A percentile compares a stretch with the other conserved stretches of the same genome.
These are phyloP conservation scores for Hypoxylon sp. DNA, from an alignment of 2,329 filamentous ascomycete genomes.

Conservation along the genomic window DNA sequence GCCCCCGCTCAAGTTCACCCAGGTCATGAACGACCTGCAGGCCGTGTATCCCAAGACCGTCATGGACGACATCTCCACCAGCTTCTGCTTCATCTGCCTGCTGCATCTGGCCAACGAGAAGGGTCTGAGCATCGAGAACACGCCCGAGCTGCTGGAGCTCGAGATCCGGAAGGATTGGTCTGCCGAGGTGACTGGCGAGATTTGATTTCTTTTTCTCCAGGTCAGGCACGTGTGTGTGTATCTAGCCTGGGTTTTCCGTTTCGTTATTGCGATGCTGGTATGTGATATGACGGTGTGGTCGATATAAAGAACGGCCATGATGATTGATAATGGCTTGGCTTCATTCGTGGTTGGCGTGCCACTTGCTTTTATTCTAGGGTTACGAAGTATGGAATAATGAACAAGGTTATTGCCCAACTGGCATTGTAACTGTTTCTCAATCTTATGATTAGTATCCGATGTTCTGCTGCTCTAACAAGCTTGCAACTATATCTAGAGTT, in stretches of 20 bases:
- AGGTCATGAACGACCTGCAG: slow-evolving; percentile 89
- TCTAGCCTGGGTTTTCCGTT: too few relatives aligned
- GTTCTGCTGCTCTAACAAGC: too few relatives aligned
- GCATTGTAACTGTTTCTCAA: too few relatives aligned
- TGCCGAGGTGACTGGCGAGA: slow-evolving; percentile 59
- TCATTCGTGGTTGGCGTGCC: slow-evolving; percentile 26
- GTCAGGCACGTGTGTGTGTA: too few relatives aligned
- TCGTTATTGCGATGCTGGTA: too few relatives aligned
- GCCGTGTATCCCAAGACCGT: slow-evolving; percentile 83
- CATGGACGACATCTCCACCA: slow-evolving; percentile 95
- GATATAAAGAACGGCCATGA: too few relatives aligned
- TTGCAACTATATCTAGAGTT: too few relatives aligned
- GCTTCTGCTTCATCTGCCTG: slow-evolving; percentile 90
- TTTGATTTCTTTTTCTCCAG: slow-evolving; percentile 3
- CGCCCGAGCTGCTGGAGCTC: slow-evolving; percentile 65
- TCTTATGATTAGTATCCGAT: too few relatives aligned
- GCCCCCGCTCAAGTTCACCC: slow-evolving; percentile 80
- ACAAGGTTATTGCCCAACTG: too few relatives aligned
- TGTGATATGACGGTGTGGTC: slow-evolving; percentile 13
- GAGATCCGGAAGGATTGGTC: slow-evolving; percentile 69
- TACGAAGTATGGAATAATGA: slow-evolving; percentile 9
- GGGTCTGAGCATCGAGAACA: slow-evolving; percentile 78
- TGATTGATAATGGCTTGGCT: slow-evolving; percentile 19
- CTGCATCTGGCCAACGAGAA: slow-evolving; percentile 94
- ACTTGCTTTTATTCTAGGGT: slow-evolving; percentile 7